Conservation (phyloP, 768 basidiomycete species). For the Agaricus blazei region DNA sequence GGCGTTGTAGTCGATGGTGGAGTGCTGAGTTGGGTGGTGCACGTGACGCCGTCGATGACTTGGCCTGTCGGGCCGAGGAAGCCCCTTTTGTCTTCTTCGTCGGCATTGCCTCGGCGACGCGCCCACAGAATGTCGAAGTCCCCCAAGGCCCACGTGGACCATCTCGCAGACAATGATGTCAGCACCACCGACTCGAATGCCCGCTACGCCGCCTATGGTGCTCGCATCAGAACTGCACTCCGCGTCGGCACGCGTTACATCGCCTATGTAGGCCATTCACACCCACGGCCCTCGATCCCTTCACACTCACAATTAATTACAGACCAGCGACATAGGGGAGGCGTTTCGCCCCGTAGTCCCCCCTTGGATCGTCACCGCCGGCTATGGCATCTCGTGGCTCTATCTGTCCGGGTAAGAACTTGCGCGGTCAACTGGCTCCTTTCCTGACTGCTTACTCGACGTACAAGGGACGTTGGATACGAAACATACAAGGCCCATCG, state of each 20-base stretch:
- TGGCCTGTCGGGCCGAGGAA: slow-evolving; percentile 2
- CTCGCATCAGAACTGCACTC: slow-evolving; percentile 71
- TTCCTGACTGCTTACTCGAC: neutral
- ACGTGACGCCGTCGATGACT: slow-evolving; percentile 19
- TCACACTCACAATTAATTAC: slow-evolving; percentile 15
- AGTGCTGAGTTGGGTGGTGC: slow-evolving; percentile 17
- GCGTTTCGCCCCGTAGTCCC: slow-evolving; percentile 77
- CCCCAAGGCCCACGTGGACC: slow-evolving; percentile 45
- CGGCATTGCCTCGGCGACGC: slow-evolving; percentile 17
- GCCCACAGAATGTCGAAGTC: slow-evolving; percentile 29
- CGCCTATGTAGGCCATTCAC: slow-evolving; percentile 50
- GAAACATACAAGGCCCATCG: slow-evolving; percentile 77
- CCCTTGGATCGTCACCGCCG: slow-evolving; percentile 66
- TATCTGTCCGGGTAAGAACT: slow-evolving; percentile 55
- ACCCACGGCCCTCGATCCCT: slow-evolving; percentile 7
- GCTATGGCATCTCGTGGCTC: slow-evolving; percentile 79
- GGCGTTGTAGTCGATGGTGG: slow-evolving; percentile 22
- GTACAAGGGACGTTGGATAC: slow-evolving; percentile 62
- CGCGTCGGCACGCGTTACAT: slow-evolving; percentile 67
- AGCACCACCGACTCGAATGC: slow-evolving; percentile 65
- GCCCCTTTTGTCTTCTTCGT: slow-evolving; percentile 11
- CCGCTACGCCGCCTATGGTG: slow-evolving; percentile 73
- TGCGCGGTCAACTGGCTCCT: neutral
- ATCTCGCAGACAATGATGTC: slow-evolving; percentile 57
- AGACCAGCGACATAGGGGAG: slow-evolving; percentile 83